Conservation (phyloP, 805 yeast species). For the Isabelozyma gotoi region DNA sequence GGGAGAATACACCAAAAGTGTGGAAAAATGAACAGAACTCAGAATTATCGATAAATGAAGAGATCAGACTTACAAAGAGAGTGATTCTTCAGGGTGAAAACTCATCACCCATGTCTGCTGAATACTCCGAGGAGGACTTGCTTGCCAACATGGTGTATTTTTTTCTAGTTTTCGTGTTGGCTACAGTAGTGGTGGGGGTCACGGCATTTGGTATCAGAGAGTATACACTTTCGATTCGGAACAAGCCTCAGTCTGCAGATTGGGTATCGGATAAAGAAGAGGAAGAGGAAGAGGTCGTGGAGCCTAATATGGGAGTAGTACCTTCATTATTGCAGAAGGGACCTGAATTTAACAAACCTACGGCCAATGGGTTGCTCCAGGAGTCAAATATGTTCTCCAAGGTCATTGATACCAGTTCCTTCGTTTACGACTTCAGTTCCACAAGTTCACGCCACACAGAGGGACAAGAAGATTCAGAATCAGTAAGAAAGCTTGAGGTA, state of each 20-base stretch:
- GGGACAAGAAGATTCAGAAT: too few species aligned
- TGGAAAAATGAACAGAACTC: conserved; percentile 9
- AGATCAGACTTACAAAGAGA: conserved; percentile 9
- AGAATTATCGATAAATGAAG: conserved; percentile 12
- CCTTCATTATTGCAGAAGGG: background rate
- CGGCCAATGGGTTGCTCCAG: background rate
- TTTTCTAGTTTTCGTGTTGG: conserved; percentile 20
- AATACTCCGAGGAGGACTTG: conserved; percentile 18
- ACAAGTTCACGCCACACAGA: too few species aligned
- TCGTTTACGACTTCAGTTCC: background rate
- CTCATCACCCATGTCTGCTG: too few species aligned
- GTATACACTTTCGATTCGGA: conserved; percentile 11
- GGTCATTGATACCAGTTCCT: background rate
- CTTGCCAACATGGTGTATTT: conserved; percentile 25
- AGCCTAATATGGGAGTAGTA: background rate
- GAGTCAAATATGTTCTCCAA: background rate
- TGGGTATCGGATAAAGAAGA: background rate
- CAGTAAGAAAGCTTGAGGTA: background rate
- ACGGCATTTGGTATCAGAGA: conserved; percentile 24
- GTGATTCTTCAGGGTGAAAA: too few species aligned
- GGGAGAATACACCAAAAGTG: background rate
- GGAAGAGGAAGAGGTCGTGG: background rate
- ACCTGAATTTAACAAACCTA: background rate
- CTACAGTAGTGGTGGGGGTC: conserved; percentile 17
- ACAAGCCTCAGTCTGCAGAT: conserved; percentile 2